Evolutionary conservation across 179 eudicot genomes (phyloP).

Genomic region (Vitellaria paradoxa): DNA sequence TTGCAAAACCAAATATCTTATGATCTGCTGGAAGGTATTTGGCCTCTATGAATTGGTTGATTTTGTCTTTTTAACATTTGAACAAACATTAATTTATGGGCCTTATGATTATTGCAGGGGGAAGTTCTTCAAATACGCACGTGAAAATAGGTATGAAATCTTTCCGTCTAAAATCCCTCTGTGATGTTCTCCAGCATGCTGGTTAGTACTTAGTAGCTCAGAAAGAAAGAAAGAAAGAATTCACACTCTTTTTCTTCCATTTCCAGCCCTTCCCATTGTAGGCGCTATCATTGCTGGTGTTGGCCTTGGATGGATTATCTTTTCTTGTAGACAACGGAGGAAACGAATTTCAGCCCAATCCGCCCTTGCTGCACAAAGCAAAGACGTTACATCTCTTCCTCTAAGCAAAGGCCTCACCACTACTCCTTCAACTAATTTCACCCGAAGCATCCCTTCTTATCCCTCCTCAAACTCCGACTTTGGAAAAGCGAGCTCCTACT

Average conservation of each 20-base stretch:
- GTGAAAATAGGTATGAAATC: background rate
- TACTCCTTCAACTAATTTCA: slow-evolving; percentile 27
- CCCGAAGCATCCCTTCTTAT: slow-evolving; percentile 35
- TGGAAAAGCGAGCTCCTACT: slow-evolving; percentile 48
- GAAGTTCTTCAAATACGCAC: background rate
- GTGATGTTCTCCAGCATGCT: background rate
- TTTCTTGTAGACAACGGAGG: slow-evolving; percentile 34
- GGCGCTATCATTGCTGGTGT: slow-evolving; percentile 41
- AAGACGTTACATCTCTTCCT: slow-evolving; percentile 28
- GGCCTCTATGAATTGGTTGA: too few species aligned
- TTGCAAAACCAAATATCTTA: too few species aligned
- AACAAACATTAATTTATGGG: background rate
- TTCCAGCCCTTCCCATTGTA: slow-evolving; percentile 45
- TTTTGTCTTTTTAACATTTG: too few species aligned
- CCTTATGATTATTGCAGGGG: slow-evolving; percentile 3
- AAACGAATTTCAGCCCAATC: slow-evolving; percentile 28
- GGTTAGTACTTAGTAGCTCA: background rate
- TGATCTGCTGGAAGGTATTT: too few species aligned
- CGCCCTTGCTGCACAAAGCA: slow-evolving; percentile 21
- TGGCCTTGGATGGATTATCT: slow-evolving; percentile 30
- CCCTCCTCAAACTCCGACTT: slow-evolving; percentile 37
- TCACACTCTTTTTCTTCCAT: background rate
- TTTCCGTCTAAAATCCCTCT: background rate
- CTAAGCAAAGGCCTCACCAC: slow-evolving; percentile 36
- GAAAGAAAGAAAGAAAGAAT: background rate